Conservation (phyloP, 192 early-diverging fungal genomes). For the Umbelopsis sp. region DNA sequence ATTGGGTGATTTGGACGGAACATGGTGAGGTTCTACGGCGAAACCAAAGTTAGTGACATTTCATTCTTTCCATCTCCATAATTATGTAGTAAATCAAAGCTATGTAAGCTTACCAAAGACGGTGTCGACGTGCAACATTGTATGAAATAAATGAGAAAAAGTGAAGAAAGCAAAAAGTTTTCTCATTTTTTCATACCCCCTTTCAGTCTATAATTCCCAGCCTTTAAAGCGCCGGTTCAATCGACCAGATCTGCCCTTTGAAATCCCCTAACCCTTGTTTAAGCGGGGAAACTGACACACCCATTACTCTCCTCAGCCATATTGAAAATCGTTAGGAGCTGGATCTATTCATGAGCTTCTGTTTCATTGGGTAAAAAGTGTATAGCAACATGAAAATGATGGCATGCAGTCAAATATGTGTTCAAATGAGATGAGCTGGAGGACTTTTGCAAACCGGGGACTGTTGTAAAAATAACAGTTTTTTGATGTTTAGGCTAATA, state of each 20-base stretch:
- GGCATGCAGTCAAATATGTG: too few species aligned
- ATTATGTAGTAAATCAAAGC: not conserved
- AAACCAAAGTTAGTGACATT: not conserved
- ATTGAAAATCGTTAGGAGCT: too few species aligned
- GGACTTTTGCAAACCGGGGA: too few species aligned
- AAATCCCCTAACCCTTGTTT: constrained; percentile 7
- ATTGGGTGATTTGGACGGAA: not conserved
- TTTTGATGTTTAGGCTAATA: too few species aligned
- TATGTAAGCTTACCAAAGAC: constrained; percentile 3
- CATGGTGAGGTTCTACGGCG: not conserved
- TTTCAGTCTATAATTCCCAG: constrained; percentile 6
- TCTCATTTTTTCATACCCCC: not conserved
- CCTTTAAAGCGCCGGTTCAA: constrained; percentile 14
- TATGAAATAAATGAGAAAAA: not conserved
- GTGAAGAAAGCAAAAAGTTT: not conserved
- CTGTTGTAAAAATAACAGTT: too few species aligned
- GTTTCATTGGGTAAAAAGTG: too few species aligned
- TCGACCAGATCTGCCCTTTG: not conserved
- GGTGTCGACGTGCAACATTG: not conserved
- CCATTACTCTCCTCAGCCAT: not conserved
- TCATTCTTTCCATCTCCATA: not conserved
- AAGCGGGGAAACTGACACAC: not conserved
- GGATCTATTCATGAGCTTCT: too few species aligned
- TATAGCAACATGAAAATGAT: too few species aligned
- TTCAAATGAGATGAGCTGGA: too few species aligned